phyloP scores from a whole-genome alignment of 2,329 filamentous ascomycete genomes.

The Claviceps pusilla region DNA sequence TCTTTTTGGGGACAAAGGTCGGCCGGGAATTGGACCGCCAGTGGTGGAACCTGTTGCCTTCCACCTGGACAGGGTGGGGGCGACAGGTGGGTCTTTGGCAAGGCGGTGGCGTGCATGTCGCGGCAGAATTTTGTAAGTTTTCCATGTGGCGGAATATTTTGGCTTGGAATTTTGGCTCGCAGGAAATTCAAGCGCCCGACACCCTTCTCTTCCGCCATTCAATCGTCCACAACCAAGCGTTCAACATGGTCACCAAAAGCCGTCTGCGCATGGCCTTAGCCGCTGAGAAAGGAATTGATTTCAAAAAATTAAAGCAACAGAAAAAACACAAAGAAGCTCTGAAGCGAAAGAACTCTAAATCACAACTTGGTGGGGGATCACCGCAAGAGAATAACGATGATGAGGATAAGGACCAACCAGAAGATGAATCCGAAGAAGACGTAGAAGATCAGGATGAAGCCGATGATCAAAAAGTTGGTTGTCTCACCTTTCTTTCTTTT shows the following conservation, averaged over 20 bases:
- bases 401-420: background rate
- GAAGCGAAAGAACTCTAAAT: conserved; percentile 21
- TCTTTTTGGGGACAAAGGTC: too few relatives aligned
- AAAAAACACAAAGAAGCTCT: conserved; percentile 31
- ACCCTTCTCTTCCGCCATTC: background rate
- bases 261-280: conserved; percentile 39
- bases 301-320: conserved; percentile 35
- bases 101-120: conserved; percentile 1
- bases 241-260: conserved; percentile 28
- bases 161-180: background rate
- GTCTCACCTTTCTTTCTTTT: too few relatives aligned
- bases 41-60: background rate
- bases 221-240: background rate
- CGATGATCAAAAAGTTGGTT: conserved; percentile 18
- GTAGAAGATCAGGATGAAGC: conserved; percentile 21
- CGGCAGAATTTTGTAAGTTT: conserved; percentile 7
- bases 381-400: background rate
- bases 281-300: conserved; percentile 39
- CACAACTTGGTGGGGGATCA: conserved; percentile 9
- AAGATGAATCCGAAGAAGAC: conserved; percentile 17
- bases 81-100: background rate
- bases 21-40: background rate
- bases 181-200: background rate
- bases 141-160: conserved; percentile 1
- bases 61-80: background rate